Evolutionary conservation across 345 rosid species (phyloP).

Genomic region (Alliaria petiolata): DNA sequence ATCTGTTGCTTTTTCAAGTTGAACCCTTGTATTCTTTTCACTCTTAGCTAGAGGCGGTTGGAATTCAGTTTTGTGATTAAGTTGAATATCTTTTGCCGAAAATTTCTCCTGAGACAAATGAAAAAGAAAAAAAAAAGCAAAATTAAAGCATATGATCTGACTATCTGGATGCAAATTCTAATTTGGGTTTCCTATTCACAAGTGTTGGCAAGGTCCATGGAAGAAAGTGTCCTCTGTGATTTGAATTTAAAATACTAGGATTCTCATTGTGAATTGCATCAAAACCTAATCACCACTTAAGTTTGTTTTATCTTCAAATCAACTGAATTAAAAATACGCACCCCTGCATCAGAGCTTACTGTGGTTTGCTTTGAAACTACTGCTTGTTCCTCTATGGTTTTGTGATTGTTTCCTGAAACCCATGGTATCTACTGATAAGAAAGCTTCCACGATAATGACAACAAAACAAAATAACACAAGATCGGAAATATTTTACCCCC

Average conservation of each 20-base stretch:
- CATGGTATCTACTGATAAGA: slow-evolving; percentile 10
- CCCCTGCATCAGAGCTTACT: slow-evolving; percentile 39
- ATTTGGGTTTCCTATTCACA: background rate
- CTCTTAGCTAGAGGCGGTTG: slow-evolving; percentile 34
- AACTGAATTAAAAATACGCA: slow-evolving; percentile 11
- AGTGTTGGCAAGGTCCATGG: background rate
- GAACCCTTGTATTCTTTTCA: slow-evolving; percentile 37
- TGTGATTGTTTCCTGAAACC: slow-evolving; percentile 45
- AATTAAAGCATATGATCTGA: background rate
- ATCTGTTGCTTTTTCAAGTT: slow-evolving; percentile 34
- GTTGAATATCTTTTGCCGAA: slow-evolving; percentile 29
- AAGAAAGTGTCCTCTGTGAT: background rate
- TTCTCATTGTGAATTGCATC: slow-evolving; percentile 1
- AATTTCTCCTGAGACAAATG: slow-evolving; percentile 35
- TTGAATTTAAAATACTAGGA: background rate
- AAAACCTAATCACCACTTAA: slow-evolving; percentile 7
- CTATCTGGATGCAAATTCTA: background rate
- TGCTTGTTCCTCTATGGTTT: slow-evolving; percentile 30
- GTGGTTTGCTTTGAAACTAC: slow-evolving; percentile 29
- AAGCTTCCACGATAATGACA: background rate
- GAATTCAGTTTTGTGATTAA: slow-evolving; percentile 26
- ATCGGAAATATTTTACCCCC: slow-evolving; percentile 22
- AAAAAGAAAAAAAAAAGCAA: background rate
- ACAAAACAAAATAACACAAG: background rate
- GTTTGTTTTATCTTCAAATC: background rate